phyloP scores from a whole-genome alignment of 371 early-diverging fungal genomes.

The Chytridium lagenaria region DNA sequence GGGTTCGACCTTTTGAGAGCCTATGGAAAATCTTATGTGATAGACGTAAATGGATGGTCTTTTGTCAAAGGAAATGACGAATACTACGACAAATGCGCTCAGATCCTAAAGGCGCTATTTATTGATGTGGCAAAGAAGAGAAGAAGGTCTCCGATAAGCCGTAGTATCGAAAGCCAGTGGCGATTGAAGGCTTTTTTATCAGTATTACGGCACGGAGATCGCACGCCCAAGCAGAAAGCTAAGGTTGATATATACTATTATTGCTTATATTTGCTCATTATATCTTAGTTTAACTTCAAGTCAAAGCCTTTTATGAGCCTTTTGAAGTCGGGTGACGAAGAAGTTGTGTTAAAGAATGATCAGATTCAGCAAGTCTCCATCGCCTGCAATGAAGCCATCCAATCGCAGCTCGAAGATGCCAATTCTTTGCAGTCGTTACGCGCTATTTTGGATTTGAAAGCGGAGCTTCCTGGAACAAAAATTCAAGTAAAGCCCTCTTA shows the following conservation, averaged over 20 bases:
- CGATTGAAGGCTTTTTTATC: conserved; percentile 89
- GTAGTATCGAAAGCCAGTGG: conserved; percentile 72
- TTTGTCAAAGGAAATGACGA: conserved; percentile 97
- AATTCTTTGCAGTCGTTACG: conserved; percentile 67
- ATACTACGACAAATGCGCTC: conserved; percentile 91
- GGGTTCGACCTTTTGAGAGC: conserved; percentile 94
- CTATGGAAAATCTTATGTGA: conserved; percentile 86
- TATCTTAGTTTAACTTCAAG: conserved; percentile 46
- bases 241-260: conserved; percentile 67
- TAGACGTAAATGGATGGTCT: conserved; percentile 99
- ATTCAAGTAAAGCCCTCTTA: conserved; percentile 88
- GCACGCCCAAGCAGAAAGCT: conserved; percentile 97
- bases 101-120: conserved; percentile 74
- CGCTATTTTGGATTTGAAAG: conserved; percentile 81
- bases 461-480: conserved; percentile 86
- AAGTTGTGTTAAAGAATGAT: conserved; percentile 80
- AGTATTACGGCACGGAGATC: conserved; percentile 94
- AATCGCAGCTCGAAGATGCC: conserved; percentile 59
- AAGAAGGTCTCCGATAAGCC: not conserved
- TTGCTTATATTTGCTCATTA: not conserved
- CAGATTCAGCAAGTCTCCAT: conserved; percentile 71
- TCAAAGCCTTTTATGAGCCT: conserved; percentile 73
- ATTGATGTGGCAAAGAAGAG: conserved; percentile 57
- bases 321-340: conserved; percentile 70
- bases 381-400: conserved; percentile 67